phyloP scores from a whole-genome alignment of 495 filamentous ascomycete genomes.

The Xylaria flabelliformis region DNA sequence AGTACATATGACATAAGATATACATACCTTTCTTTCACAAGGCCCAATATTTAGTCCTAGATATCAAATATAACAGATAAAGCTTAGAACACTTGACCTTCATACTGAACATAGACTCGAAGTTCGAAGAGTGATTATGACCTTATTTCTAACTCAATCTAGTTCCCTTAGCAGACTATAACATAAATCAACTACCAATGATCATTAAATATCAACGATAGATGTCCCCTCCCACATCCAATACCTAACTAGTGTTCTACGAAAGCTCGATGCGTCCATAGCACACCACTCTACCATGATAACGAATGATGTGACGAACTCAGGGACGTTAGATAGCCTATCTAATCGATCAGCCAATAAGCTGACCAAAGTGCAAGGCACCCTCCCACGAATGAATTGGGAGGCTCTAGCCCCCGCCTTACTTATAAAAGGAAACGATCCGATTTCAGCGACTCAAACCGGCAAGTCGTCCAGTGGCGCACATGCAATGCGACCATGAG shows the following conservation, averaged over 20 bases:
- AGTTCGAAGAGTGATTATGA: background rate
- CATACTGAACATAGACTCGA: background rate
- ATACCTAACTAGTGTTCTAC: background rate
- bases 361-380: constrained; percentile 3
- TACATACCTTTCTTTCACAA: background rate
- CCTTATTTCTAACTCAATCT: background rate
- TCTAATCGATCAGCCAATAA: background rate
- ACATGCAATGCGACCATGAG: background rate
- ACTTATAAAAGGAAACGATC: background rate
- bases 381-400: background rate
- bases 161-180: background rate
- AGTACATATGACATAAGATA: background rate
- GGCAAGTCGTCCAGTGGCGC: background rate
- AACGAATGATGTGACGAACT: background rate
- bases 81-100: background rate
- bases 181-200: background rate
- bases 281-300: background rate
- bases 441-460: background rate
- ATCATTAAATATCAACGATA: background rate
- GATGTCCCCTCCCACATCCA: background rate
- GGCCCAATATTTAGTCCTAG: too few relatives aligned
- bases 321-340: background rate
- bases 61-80: background rate
- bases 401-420: constrained; percentile 5
- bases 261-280: background rate